Evolutionary conservation across 2,329 filamentous ascomycete genomes (phyloP).

Genomic region (Aphanocladium album): DNA sequence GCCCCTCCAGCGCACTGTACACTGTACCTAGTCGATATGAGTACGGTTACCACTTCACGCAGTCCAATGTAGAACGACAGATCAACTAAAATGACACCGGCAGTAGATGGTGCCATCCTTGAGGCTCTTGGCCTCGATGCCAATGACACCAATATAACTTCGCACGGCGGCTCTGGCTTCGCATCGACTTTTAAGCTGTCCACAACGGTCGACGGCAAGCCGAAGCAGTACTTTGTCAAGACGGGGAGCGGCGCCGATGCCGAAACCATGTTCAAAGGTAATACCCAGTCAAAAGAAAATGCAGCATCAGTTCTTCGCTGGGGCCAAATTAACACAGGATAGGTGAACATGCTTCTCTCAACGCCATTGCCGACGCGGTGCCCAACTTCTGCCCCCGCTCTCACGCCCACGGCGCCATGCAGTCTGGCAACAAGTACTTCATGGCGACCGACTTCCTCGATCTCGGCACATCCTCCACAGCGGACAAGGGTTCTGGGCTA

Average conservation of each 20-base stretch:
- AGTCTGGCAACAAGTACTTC: constrained; percentile 45
- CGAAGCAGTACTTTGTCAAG: constrained; percentile 66
- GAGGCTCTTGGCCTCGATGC: constrained; percentile 56
- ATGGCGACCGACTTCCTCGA: constrained; percentile 78
- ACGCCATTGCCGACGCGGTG: constrained; percentile 68
- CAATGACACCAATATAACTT: constrained; percentile 47
- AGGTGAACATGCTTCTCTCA: constrained; percentile 81
- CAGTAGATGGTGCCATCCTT: constrained; percentile 58
- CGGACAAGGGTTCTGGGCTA: constrained; percentile 40
- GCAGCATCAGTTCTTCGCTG: too few relatives aligned
- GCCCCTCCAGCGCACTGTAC: neutral
- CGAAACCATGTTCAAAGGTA: constrained; percentile 65
- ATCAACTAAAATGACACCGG: constrained; percentile 32
- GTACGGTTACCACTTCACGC: too few relatives aligned
- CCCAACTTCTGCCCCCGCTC: constrained; percentile 72
- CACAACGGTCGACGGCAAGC: constrained; percentile 40
- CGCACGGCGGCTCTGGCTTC: constrained; percentile 63
- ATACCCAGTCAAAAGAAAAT: too few relatives aligned
- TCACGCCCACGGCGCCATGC: constrained; percentile 63
- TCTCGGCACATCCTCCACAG: constrained; percentile 41
- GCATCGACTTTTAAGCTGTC: constrained; percentile 60
- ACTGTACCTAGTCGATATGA: neutral
- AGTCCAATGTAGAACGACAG: neutral
- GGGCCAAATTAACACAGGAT: constrained; percentile 25
- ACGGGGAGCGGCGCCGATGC: constrained; percentile 56